A percentile compares a stretch with the other conserved stretches of the same genome.
phyloP scores from a whole-genome alignment of 2,329 filamentous ascomycete species.

The Laburnicola sp. region DNA sequence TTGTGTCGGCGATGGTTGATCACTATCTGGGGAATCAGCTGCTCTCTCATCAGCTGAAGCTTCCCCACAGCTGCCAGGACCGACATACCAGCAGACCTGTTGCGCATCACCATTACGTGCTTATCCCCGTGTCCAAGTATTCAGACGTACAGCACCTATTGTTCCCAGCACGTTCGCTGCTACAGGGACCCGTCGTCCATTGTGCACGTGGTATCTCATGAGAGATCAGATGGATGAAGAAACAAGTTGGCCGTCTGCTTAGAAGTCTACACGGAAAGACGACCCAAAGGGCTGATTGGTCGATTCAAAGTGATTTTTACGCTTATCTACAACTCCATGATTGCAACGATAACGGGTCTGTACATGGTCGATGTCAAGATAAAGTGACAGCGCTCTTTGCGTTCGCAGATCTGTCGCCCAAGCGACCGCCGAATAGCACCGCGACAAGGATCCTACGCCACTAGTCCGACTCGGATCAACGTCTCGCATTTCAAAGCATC shows the following conservation, averaged over 20 bases:
- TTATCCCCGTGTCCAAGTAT: background rate
- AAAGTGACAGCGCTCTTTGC: background rate
- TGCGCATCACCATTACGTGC: conserved; percentile 13
- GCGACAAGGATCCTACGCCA: conserved; percentile 6
- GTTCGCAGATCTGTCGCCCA: background rate
- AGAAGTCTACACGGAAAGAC: background rate
- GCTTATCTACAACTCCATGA: background rate
- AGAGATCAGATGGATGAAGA: conserved; percentile 5
- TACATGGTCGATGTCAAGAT: background rate
- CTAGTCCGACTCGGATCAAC: conserved; percentile 7
- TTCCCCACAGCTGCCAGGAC: background rate
- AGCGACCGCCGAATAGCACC: conserved; percentile 1
- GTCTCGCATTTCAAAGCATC: conserved; percentile 14
- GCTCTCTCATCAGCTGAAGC: conserved; percentile 7
- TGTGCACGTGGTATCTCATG: background rate
- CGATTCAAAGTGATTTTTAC: background rate
- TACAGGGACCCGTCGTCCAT: conserved; percentile 57
- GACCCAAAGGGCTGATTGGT: background rate
- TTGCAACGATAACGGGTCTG: background rate
- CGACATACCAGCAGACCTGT: conserved; percentile 59
- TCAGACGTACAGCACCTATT: conserved; percentile 56
- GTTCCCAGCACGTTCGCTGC: conserved; percentile 64
- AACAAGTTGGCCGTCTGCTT: background rate
- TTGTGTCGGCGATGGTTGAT: conserved; percentile 69
- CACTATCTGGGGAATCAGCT: conserved; percentile 70